Base-by-base conservation (phyloP, 2,329 filamentous ascomycete species). In the Cryoendolithus antarcticus region DNA sequence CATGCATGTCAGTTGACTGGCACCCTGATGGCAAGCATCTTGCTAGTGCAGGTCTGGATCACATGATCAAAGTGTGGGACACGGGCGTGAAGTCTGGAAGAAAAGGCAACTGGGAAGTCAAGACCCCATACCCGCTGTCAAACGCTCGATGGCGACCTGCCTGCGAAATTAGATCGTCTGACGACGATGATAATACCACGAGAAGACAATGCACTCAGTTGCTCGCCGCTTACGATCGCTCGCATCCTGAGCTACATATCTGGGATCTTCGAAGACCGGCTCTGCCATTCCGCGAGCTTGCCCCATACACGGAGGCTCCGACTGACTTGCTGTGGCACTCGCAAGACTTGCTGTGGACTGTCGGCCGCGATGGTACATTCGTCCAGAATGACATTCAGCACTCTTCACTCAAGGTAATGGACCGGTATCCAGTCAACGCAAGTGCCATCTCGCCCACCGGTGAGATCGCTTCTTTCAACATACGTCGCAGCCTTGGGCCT, bases 1-100 rank as follows among this genome's bases (percentile, higher is more conserved):
- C 56, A 4, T 80, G 75, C 59, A 75, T 70, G 44, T 67, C 74
- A 4, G 69, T 80, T 29, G 76, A 80, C 53, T 80, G 75, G 75
- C 76, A 80, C 51, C 76, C 76, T 1, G 75, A 80, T 48, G 76
- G 76, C 5, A 77, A 72, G 50, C 74, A 80, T 53, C 61, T 80
- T 7, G 66, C 74, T 39, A 79, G 74, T 48, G 74, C 72, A n/a
- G 69, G 76, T 38, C 65, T 70, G 13, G 76, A 80, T 54, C 72
- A 71, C 42, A 72, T 72, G 24, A 69, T 80, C 45, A 74, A 74
- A 53, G 68, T 80, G 21, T 80, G 76, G 74, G 74, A 80, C 53
- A 72, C 79, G 41, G 73, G 72, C 3, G 60, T 64, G 2, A 68
- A 69, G 40, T 65, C 73, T 46, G 67, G 71, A 44, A 72, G 75